Evolutionary conservation across 1,284 basidiomycete species (phyloP).

Genomic region (Rhodotorula sp.): DNA sequence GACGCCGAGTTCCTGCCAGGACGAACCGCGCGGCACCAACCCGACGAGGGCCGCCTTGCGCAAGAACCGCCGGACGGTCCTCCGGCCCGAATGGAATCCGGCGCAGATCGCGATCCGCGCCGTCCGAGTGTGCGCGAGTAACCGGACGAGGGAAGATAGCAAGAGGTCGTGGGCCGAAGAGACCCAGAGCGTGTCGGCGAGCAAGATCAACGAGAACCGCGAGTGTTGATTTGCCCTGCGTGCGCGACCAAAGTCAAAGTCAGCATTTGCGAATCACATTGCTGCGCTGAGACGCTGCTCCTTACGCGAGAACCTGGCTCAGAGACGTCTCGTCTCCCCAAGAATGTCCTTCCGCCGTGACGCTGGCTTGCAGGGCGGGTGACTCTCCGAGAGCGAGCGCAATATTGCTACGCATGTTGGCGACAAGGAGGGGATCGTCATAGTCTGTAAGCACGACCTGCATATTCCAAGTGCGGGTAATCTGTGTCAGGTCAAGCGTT

Average conservation of each 20-base stretch:
- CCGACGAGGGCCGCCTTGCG: conserved; percentile 13
- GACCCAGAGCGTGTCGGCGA: conserved; percentile 34
- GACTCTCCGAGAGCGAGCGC: conserved; percentile 2
- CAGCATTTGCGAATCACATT: not conserved
- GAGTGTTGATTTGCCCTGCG: conserved; percentile 1
- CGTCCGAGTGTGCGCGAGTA: conserved; percentile 6
- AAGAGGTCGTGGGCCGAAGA: conserved; percentile 9
- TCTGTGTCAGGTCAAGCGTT: not conserved
- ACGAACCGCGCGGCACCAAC: conserved; percentile 1
- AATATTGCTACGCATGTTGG: conserved; percentile 20
- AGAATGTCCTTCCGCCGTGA: conserved; percentile 10
- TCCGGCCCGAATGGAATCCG: conserved; percentile 29
- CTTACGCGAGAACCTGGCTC: conserved; percentile 2
- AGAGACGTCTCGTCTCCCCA: conserved; percentile 15
- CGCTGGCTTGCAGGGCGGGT: not conserved
- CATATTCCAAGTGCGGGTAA: no score
- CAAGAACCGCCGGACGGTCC: conserved; percentile 20
- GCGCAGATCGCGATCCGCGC: conserved; percentile 17
- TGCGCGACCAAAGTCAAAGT: not conserved
- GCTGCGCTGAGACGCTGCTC: not conserved
- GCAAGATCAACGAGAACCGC: conserved; percentile 20
- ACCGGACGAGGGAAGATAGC: conserved; percentile 10
- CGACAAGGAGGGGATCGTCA: conserved; percentile 18
- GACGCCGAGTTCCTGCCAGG: conserved; percentile 13
- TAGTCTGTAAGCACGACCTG: conserved; percentile 29